Conservation (phyloP, 2,329 filamentous ascomycete genomes). For the Colletotrichum salicis region DNA sequence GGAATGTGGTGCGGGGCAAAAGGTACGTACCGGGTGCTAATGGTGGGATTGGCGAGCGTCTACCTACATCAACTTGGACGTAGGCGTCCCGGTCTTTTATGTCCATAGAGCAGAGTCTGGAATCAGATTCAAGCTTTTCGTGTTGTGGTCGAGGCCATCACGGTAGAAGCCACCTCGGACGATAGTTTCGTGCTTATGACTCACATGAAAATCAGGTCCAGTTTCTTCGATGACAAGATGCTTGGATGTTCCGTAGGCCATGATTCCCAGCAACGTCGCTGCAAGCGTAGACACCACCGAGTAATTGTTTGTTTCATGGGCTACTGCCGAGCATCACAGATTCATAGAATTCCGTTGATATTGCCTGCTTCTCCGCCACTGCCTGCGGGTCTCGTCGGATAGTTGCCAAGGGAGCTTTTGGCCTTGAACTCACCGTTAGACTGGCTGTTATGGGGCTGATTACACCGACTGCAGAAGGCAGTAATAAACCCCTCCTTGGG, state of each 20-base stretch:
- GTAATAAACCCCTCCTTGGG: neutral
- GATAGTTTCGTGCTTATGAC: too few relatives aligned
- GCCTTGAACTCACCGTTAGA: too few relatives aligned
- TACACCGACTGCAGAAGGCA: neutral
- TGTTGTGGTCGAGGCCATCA: too few relatives aligned
- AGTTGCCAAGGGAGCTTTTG: neutral
- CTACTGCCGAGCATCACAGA: neutral
- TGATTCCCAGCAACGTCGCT: too few relatives aligned
- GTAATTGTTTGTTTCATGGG: too few relatives aligned
- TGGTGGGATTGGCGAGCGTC: neutral
- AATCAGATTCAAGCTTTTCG: too few relatives aligned
- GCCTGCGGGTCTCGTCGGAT: neutral
- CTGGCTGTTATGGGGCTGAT: neutral
- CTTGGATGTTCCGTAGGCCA: too few relatives aligned
- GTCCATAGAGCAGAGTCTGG: too few relatives aligned
- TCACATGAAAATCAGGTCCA: neutral
- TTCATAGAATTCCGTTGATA: neutral
- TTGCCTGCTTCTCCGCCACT: neutral
- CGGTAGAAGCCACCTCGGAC: too few relatives aligned
- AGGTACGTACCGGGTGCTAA: conserved; percentile 1
- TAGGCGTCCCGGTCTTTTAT: too few relatives aligned
- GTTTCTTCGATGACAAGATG: neutral
- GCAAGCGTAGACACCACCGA: too few relatives aligned
- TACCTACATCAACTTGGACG: too few relatives aligned
- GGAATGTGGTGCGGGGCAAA: neutral